Evolutionary conservation across 192 early-diverging fungal species (phyloP).

Genomic region (Linderina pennispora): DNA sequence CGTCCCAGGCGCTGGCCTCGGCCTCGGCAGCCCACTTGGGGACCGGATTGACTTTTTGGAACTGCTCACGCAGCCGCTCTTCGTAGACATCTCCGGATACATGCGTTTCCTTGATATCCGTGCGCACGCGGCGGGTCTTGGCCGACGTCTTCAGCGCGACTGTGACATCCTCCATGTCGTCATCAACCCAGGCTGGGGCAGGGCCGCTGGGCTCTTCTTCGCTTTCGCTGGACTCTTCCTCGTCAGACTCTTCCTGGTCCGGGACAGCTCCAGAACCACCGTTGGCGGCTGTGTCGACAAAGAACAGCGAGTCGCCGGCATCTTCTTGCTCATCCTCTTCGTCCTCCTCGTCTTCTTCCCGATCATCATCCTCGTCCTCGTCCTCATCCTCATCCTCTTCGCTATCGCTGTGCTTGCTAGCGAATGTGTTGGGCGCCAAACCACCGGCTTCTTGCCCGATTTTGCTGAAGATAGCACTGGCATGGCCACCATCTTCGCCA

Average conservation of each 20-base stretch:
- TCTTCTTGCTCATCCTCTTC: slow-evolving; percentile 1
- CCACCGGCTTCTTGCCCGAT: slow-evolving; percentile 4
- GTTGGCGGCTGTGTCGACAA: slow-evolving; percentile 35
- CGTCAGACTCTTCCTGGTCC: too few species aligned
- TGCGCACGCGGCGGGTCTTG: slow-evolving; percentile 73
- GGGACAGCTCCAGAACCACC: too few species aligned
- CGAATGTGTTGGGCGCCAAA: too few species aligned
- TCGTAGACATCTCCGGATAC: slow-evolving; percentile 81
- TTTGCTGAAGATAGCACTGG: slow-evolving; percentile 10
- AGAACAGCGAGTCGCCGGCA: slow-evolving; percentile 22
- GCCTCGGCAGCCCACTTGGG: slow-evolving; percentile 71
- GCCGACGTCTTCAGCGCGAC: slow-evolving; percentile 65
- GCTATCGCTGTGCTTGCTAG: not conserved
- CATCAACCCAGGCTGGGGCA: slow-evolving; percentile 81
- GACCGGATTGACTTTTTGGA: slow-evolving; percentile 75
- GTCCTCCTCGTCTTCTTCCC: not conserved
- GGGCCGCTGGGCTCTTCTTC: slow-evolving; percentile 3
- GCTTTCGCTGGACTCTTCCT: slow-evolving; percentile 27
- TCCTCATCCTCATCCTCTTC: slow-evolving; percentile 2
- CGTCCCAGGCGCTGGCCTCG: slow-evolving; percentile 22
- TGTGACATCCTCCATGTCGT: slow-evolving; percentile 60
- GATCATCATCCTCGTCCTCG: not conserved
- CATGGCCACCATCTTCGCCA: slow-evolving; percentile 29
- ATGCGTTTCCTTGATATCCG: slow-evolving; percentile 63
- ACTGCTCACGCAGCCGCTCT: slow-evolving; percentile 75